Conservation (phyloP, 176 grass and related monocot species). For the Eragrostis curvula region DNA sequence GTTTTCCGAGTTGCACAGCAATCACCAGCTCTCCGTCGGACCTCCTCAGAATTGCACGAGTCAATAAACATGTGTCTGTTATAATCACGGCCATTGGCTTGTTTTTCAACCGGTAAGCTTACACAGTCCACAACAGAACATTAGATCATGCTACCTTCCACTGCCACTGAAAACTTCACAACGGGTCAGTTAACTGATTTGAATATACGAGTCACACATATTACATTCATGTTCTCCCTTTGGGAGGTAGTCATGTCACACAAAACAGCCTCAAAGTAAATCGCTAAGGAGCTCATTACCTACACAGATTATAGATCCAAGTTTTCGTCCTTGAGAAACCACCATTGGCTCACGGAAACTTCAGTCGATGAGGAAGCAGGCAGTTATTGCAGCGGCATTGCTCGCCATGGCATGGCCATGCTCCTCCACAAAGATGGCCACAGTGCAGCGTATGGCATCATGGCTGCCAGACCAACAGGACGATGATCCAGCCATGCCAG, state of each 20-base stretch:
- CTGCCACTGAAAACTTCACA: neutral
- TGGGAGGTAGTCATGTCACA: slow-evolving; percentile 24
- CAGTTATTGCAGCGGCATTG: slow-evolving; percentile 13
- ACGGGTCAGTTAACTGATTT: neutral
- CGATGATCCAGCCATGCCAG: slow-evolving; percentile 7
- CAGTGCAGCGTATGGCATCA: neutral
- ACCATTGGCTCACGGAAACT: neutral
- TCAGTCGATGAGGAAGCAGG: neutral
- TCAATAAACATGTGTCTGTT: too few relatives aligned
- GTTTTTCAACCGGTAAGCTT: too few relatives aligned
- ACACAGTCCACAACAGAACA: neutral
- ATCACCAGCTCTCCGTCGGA: too few relatives aligned
- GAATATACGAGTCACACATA: neutral
- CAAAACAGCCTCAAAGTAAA: slow-evolving; percentile 22
- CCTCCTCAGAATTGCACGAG: too few relatives aligned
- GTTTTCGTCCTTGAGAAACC: slow-evolving; percentile 3
- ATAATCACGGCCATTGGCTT: too few relatives aligned
- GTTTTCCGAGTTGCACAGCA: too few relatives aligned
- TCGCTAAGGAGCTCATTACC: neutral
- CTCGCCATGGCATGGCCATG: slow-evolving; percentile 19
- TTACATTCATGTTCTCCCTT: neutral
- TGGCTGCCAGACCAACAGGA: neutral
- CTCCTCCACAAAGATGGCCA: neutral
- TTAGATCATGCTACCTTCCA: neutral
- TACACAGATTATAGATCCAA: neutral